Conservation (phyloP, 306 rosid genomes). For the Acacia melanoxylon region DNA sequence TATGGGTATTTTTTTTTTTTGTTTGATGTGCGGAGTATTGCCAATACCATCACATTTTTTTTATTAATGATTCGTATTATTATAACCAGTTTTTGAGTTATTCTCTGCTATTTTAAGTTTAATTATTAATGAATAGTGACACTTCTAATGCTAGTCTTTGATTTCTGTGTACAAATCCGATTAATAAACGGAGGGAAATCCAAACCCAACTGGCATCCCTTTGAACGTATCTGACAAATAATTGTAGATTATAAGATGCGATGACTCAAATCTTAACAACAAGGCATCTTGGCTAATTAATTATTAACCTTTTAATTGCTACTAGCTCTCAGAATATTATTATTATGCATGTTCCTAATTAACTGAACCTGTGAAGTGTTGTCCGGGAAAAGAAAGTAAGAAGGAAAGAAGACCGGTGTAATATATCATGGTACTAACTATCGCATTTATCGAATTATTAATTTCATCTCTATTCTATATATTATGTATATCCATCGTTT, state of each 20-base stretch:
- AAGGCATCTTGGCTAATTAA: constrained; percentile 37
- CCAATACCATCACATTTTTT: constrained; percentile 32
- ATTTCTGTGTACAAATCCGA: constrained; percentile 23
- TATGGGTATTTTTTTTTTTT: too few species aligned
- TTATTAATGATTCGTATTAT: background rate
- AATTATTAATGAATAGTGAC: background rate
- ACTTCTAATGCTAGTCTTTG: constrained; percentile 29
- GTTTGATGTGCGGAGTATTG: constrained; percentile 44
- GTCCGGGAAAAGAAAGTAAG: background rate
- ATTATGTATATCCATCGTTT: background rate
- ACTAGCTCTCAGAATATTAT: constrained; percentile 8
- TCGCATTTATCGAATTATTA: constrained; percentile 1
- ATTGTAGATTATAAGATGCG: constrained; percentile 48
- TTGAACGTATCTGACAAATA: constrained; percentile 52
- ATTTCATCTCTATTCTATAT: background rate
- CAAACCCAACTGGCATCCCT: constrained; percentile 65
- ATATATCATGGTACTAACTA: constrained; percentile 6
- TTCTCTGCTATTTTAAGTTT: constrained; percentile 5
- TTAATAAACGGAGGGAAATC: constrained; percentile 35
- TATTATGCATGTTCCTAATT: background rate
- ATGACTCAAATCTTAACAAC: constrained; percentile 34
- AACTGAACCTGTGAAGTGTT: constrained; percentile 7
- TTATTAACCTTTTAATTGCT: constrained; percentile 1
- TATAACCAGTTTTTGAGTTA: constrained; percentile 23
- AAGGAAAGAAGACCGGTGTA: background rate